Evolutionary conservation across 2,329 filamentous ascomycete genomes (phyloP).

Genomic region (Epichloe scottii): DNA sequence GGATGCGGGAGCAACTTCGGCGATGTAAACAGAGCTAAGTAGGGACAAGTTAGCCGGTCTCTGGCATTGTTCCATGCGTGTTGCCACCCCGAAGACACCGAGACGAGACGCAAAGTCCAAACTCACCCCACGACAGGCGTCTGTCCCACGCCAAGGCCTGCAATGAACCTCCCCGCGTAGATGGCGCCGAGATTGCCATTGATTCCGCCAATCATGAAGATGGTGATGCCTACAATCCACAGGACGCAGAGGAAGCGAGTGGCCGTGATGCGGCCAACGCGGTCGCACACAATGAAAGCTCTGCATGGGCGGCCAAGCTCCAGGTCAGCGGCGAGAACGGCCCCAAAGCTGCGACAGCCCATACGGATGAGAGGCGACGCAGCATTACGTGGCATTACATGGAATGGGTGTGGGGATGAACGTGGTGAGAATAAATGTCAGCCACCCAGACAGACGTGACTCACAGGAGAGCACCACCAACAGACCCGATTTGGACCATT

Average conservation of each 20-base stretch:
- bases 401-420: not conserved
- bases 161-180: constrained; percentile 55
- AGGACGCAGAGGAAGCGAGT: constrained; percentile 43
- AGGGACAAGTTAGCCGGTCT: not conserved
- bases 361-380: not conserved
- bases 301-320: constrained; percentile 17
- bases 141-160: constrained; percentile 52
- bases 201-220: constrained; percentile 41
- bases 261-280: constrained; percentile 50
- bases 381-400: not conserved
- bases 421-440: not conserved
- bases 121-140: constrained; percentile 48
- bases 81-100: not conserved
- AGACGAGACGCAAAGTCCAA: not conserved
- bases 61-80: no score
- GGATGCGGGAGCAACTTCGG: constrained; percentile 57
- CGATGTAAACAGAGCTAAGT: constrained; percentile 52
- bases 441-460: constrained; percentile 2
- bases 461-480: constrained; percentile 52
- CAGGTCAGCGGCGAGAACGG: not conserved
- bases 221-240: constrained; percentile 45
- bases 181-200: constrained; percentile 43
- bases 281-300: constrained; percentile 46
- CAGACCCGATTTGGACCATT: constrained; percentile 72
- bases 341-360: not conserved